Evolutionary conservation across 2,329 filamentous ascomycete genomes (phyloP), one percentile per base, ranked within the genome.

Genomic region (Mollisiaceae sp.): DNA sequence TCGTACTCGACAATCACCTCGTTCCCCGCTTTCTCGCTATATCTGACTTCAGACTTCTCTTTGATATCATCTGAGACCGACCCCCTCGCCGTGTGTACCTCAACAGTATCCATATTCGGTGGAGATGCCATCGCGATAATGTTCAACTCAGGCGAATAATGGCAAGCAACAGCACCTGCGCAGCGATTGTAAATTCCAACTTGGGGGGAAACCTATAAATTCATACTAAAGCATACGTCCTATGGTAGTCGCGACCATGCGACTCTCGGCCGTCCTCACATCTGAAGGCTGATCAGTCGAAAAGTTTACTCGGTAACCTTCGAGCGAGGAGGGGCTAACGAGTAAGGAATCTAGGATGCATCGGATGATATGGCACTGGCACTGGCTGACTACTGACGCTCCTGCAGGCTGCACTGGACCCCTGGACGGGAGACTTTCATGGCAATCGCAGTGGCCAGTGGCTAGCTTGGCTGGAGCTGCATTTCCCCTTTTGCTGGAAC

Each of bases 11-110:
- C 66, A 8, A 62, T 32, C 18, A 56, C 54, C n/a, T n/a, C n/a
- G 27, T 56, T 24, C 15, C 59, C 38, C 15, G n/a, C 47, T 52
- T 65, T 67, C 58, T 67, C 66, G 1, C 63, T 41, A 35, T 39
- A 64, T 36, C 9, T 62, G 59, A 59, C 39, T 63, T 41, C 20
- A 24, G 58, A 59, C 27, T 55, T 59, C 11, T 61, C 59, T 24
- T 59, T 61, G 20, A 24, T 5, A 24, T 59, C 54, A 15, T 43
- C 36, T 38, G 59, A 14, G 38, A 52, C 8, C 27, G 14, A 45
- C 54, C 24, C 9, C 5, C 27, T 38, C 8, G 43, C 41, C 32
- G 12, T 12, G 22, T 54, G 36, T 39, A 32, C 50, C 27, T 50
- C 58, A n/a, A 65, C 63, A 18, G 52, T 55, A 20, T 55, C 52